Conservation (phyloP, 352 stramenopile genomes). For the Elongisporangium anandrum region DNA sequence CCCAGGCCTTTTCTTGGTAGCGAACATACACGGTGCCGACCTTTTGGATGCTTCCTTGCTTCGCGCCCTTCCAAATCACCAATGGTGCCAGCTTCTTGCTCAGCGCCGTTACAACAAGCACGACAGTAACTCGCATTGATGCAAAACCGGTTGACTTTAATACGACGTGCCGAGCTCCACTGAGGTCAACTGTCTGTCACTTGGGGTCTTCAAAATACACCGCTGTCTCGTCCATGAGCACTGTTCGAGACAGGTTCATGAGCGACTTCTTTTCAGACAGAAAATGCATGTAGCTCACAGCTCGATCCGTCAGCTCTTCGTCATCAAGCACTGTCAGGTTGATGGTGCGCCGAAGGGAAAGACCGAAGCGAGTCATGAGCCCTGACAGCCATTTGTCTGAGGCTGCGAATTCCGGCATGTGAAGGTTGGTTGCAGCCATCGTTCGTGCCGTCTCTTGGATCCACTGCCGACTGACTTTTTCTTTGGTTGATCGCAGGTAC, state of each 20-base stretch:
- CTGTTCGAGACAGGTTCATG: conserved; percentile 10
- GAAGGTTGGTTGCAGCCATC: too few relatives aligned
- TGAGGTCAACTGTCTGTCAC: conserved; percentile 11
- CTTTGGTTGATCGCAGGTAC: conserved; percentile 3
- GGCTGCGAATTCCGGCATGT: conserved; percentile 5
- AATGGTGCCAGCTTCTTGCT: conserved; percentile 10
- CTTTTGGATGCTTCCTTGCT: too few relatives aligned
- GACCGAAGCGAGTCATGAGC: conserved; percentile 21
- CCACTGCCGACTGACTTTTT: conserved; percentile 12
- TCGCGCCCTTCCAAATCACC: conserved; percentile 9
- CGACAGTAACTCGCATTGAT: conserved; percentile 16
- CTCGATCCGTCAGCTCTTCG: conserved; percentile 8
- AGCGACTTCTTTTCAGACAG: neutral
- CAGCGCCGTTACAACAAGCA: conserved; percentile 7
- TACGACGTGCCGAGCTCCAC: conserved; percentile 15
- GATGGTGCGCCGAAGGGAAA: conserved; percentile 14
- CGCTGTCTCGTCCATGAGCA: conserved; percentile 23
- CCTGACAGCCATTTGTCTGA: conserved; percentile 16
- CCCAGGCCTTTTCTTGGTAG: too few relatives aligned
- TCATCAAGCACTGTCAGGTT: conserved; percentile 18
- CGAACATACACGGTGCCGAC: too few relatives aligned
- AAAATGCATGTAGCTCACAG: conserved; percentile 9
- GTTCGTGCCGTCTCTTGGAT: conserved; percentile 1
- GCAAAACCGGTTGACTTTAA: conserved; percentile 17
- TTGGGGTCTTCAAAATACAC: conserved; percentile 22